Evolutionary conservation across 2,329 filamentous ascomycete genomes (phyloP), one percentile per base, ranked within the genome.

Genomic region (Clarireedia sp.): DNA sequence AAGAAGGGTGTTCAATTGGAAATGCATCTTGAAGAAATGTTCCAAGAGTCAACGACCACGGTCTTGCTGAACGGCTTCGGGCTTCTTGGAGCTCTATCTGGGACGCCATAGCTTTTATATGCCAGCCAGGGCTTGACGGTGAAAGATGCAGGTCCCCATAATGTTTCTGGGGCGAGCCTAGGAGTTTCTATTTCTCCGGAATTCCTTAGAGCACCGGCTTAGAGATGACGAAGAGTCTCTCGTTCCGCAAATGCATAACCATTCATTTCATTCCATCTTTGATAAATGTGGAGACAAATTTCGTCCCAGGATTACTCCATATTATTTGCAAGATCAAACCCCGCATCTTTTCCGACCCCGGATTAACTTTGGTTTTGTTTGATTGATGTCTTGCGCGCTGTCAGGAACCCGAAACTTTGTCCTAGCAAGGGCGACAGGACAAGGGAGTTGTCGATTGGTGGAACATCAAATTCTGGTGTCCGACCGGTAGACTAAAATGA

Each of bases 21-120:
- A 61, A 37, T 62, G 58, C 66, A 67, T 67, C 40, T 56, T 64
- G 59, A 50, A n/a, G 10, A 17, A n/a, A 10, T 17, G 12, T 40
- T 19, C 9, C 19, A 47, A 47, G 33, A 23, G 12, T 38, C 17
- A 45, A 21, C 33, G 12, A 3, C 12, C 16, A 41, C 51, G 19
- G n/a, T 19, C 12, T 44, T 46, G 40, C 45, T 16, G 9, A 19
- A 36, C 12, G 40, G 33, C 17, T 41, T 41, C 24, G 17, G 6
- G 19, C 5, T 23, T 52, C 43, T 29, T 4, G 10, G 17, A 10
- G n/a, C 21, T 24, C 43, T 41, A 10, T 17, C 38, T n/a, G 52
- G 46, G 10, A 19, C 19, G 9, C 12, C 29, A 36, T 12, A 36
- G 24, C 45, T 54, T 54, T 48, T 54, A 54, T 54, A 54, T 29